phyloP scores from a whole-genome alignment of 106 monocot genomes.

The Phalaenopsis equestris region DNA sequence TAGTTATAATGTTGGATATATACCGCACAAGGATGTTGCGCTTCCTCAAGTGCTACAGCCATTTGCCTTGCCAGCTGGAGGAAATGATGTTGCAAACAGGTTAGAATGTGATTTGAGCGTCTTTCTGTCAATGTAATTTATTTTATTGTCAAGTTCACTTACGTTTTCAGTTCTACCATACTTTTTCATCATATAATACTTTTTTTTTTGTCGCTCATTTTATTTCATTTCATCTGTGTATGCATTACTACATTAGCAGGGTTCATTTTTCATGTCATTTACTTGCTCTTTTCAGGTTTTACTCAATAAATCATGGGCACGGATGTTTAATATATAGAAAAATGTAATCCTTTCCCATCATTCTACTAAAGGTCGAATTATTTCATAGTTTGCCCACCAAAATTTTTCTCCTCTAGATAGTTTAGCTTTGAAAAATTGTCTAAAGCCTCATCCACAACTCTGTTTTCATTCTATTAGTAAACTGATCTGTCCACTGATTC shows the following conservation, averaged over 20 bases:
- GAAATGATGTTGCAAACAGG: constrained; percentile 89
- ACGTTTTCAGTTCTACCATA: neutral
- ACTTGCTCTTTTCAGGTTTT: too few species aligned
- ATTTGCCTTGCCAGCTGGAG: constrained; percentile 86
- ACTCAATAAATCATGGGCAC: too few species aligned
- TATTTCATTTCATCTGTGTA: neutral
- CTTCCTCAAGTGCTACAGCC: constrained; percentile 95
- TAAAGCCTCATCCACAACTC: too few species aligned
- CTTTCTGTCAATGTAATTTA: constrained; percentile 3
- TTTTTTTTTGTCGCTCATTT: neutral
- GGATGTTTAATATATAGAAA: too few species aligned
- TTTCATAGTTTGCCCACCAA: too few species aligned
- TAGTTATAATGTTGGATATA: constrained; percentile 83
- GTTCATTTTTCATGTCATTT: neutral
- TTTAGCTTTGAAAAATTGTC: too few species aligned
- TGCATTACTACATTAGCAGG: neutral
- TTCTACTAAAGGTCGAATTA: too few species aligned
- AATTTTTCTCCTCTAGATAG: too few species aligned
- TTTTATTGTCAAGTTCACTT: neutral
- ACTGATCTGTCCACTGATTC: too few species aligned
- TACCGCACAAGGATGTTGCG: constrained; percentile 94
- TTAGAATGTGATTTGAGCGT: constrained; percentile 6
- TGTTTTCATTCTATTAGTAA: too few species aligned
- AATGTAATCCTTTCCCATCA: too few species aligned
- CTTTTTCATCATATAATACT: neutral